Percentiles rank a stretch among this genome's conserved stretches.
Conservation (phyloP, 495 filamentous ascomycete species). For the Aspergillus biplanus region DNA sequence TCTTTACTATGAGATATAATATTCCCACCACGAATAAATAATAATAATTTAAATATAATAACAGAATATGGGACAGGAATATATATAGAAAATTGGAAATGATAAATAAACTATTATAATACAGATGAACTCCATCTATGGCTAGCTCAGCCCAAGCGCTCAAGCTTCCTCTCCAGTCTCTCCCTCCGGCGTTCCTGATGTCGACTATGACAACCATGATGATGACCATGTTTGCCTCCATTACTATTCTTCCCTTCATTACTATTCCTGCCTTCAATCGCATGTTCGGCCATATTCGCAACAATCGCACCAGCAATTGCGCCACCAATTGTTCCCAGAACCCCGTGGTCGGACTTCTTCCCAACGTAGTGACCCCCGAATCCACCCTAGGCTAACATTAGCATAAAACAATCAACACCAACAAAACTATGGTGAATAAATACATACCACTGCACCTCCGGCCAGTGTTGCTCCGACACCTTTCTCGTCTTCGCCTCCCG, state of each 20-base stretch:
- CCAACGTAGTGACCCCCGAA: background rate
- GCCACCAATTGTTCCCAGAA: background rate
- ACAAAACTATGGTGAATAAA: background rate
- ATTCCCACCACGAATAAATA: background rate
- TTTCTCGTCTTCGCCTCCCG: background rate
- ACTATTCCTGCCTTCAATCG: background rate
- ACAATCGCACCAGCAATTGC: background rate
- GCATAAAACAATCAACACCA: background rate
- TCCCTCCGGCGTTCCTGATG: background rate
- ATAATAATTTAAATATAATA: background rate
- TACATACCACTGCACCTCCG: background rate
- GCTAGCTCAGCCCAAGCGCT: background rate
- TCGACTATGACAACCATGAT: background rate
- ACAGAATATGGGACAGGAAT: too few species aligned
- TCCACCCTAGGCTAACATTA: background rate
- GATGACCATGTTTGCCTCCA: too few species aligned
- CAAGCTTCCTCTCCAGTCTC: background rate
- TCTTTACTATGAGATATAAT: conserved; percentile 1
- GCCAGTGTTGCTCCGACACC: background rate
- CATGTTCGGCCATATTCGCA: background rate
- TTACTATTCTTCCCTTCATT: background rate
- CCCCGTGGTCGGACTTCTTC: background rate
- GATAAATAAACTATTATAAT: too few species aligned
- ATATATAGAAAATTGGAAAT: too few species aligned
- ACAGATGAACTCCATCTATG: too few species aligned